These are phyloP conservation scores for Globisporangium camurandrum DNA, from an alignment of 352 stramenopile genomes.

Conservation along the genomic window DNA sequence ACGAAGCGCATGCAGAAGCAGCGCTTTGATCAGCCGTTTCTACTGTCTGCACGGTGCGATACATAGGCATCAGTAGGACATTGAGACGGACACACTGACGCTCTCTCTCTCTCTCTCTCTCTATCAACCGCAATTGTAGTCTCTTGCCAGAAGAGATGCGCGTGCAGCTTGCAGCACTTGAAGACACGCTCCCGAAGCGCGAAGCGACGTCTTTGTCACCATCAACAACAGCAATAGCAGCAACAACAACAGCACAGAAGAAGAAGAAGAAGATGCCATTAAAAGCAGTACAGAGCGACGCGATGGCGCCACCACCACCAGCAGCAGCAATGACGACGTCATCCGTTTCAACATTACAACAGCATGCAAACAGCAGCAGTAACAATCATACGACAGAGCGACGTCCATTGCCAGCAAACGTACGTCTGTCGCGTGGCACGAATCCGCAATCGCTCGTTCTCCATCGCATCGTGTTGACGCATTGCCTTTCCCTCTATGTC, in stretches of 20 bases:
- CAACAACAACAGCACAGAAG: slow-evolving; percentile 18
- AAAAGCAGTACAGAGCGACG: neutral
- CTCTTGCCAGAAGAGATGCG: slow-evolving; percentile 60
- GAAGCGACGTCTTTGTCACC: too few species aligned
- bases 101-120: neutral
- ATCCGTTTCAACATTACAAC: too few species aligned
- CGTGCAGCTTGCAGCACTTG: slow-evolving; percentile 34
- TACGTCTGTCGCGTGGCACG: too few species aligned
- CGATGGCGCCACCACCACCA: neutral
- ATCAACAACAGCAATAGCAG: neutral
- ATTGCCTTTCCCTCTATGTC: too few species aligned
- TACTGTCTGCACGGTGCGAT: slow-evolving; percentile 52
- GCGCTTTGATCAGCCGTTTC: slow-evolving; percentile 54
- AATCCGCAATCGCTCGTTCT: too few species aligned
- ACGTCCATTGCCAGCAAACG: too few species aligned
- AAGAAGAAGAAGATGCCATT: neutral
- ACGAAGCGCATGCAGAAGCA: slow-evolving; percentile 75
- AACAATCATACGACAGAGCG: neutral
- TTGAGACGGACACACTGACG: too few species aligned
- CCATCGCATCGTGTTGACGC: too few species aligned
- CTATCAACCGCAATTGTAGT: slow-evolving; percentile 10
- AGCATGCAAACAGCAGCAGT: too few species aligned
- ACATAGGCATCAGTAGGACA: too few species aligned
- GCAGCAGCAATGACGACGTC: neutral
- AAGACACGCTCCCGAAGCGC: slow-evolving; percentile 33